Percentiles rank a stretch among this genome's conserved stretches.
phyloP scores from a whole-genome alignment of 2,329 filamentous ascomycete genomes.

The Blastomyces percursus region DNA sequence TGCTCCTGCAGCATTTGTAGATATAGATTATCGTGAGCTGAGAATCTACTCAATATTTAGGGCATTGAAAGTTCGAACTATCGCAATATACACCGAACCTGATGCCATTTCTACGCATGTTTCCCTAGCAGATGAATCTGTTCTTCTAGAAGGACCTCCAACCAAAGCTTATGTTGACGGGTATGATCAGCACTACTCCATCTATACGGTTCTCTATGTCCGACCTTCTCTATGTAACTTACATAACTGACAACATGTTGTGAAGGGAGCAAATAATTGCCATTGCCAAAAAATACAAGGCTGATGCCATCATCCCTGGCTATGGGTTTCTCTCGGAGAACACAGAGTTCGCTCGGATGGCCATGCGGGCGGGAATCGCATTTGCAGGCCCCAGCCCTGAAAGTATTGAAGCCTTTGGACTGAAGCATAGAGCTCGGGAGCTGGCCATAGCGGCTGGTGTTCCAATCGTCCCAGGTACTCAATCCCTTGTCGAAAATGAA shows the following conservation, averaged over 20 bases:
- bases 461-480: constrained; percentile 45
- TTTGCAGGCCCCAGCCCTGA: constrained; percentile 50
- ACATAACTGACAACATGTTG: not conserved
- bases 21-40: not conserved
- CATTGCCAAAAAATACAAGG: constrained; percentile 41
- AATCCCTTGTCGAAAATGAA: constrained; percentile 38
- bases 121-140: constrained; percentile 42
- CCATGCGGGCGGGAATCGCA: constrained; percentile 44
- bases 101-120: constrained; percentile 48
- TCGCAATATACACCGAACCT: constrained; percentile 48
- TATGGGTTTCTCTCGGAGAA: constrained; percentile 59
- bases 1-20: not conserved
- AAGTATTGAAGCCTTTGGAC: constrained; percentile 45
- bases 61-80: constrained; percentile 39
- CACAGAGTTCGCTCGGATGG: constrained; percentile 46
- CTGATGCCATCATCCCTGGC: constrained; percentile 53
- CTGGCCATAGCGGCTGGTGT: constrained; percentile 44
- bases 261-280: constrained; percentile 33
- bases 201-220: not conserved
- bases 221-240: not conserved
- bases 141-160: constrained; percentile 40
- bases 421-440: constrained; percentile 48
- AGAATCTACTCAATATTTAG: constrained; percentile 11
- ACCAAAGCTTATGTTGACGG: constrained; percentile 42
- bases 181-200: constrained; percentile 10